Conservation (phyloP, 495 filamentous ascomycete species). For the Aspergillus biplanus region DNA sequence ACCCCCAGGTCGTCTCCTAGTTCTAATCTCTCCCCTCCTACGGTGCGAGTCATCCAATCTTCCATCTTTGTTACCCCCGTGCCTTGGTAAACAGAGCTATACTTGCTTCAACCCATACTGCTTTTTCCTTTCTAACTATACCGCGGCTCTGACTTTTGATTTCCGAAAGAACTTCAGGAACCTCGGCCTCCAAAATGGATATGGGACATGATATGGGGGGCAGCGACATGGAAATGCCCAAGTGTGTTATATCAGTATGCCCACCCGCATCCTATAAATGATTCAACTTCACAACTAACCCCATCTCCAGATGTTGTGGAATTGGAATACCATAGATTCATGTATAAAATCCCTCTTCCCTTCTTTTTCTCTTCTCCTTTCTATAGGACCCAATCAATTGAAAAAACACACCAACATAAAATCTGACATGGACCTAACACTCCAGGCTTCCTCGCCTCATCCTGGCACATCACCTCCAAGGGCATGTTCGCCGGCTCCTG, state of each 20-base stretch:
- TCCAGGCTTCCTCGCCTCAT: constrained; percentile 61
- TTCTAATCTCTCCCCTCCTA: too few species aligned
- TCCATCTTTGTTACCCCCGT: too few species aligned
- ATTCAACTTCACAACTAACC: not conserved
- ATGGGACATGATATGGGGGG: constrained; percentile 22
- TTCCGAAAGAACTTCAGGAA: too few species aligned
- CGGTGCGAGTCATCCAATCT: too few species aligned
- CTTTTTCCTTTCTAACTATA: too few species aligned
- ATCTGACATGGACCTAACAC: too few species aligned
- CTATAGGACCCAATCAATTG: not conserved
- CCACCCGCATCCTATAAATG: not conserved
- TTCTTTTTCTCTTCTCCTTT: not conserved
- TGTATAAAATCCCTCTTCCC: constrained; percentile 42
- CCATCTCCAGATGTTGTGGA: constrained; percentile 68
- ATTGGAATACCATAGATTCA: constrained; percentile 71
- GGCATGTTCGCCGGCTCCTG: constrained; percentile 72
- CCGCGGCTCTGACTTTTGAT: too few species aligned
- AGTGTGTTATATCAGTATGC: constrained; percentile 50
- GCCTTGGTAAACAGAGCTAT: too few species aligned
- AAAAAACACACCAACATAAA: constrained; percentile 16
- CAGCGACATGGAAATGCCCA: constrained; percentile 8
- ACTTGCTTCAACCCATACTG: too few species aligned
- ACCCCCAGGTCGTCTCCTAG: not conserved
- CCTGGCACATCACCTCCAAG: constrained; percentile 65
- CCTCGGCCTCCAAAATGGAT: not conserved